These are phyloP conservation scores for Globisporangium barbulae DNA, from an alignment of 352 stramenopile species.

Conservation along the genomic window DNA sequence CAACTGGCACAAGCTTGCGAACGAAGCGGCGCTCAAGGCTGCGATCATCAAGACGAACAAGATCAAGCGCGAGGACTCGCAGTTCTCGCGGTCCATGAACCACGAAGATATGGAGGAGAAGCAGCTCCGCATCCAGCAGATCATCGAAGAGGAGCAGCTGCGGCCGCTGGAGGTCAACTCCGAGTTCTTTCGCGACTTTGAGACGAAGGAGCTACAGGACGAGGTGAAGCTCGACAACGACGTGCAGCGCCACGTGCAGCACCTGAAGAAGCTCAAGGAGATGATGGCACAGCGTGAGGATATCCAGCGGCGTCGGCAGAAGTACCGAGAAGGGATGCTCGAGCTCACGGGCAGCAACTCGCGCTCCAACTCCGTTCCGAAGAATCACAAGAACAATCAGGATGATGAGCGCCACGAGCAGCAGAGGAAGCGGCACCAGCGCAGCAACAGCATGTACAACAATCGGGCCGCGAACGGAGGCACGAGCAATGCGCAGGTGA, in stretches of 20 bases:
- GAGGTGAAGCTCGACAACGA: slow-evolving; percentile 76
- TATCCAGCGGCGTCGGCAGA: slow-evolving; percentile 49
- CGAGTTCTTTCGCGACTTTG: slow-evolving; percentile 85
- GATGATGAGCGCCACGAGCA: slow-evolving; percentile 32
- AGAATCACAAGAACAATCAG: slow-evolving; percentile 37
- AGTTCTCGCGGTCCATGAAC: slow-evolving; percentile 39
- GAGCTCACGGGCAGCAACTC: slow-evolving; percentile 36
- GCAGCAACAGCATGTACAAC: slow-evolving; percentile 35
- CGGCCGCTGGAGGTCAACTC: slow-evolving; percentile 89
- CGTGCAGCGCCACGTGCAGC: slow-evolving; percentile 87
- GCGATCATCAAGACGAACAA: slow-evolving; percentile 88
- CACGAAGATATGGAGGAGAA: slow-evolving; percentile 76
- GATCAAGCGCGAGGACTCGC: slow-evolving; percentile 72
- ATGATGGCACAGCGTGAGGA: slow-evolving; percentile 62
- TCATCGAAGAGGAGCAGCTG: slow-evolving; percentile 91
- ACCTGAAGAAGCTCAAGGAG: slow-evolving; percentile 76
- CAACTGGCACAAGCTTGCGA: slow-evolving; percentile 94
- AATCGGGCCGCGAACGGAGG: slow-evolving; percentile 14
- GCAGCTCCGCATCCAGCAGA: slow-evolving; percentile 86
- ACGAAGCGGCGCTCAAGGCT: slow-evolving; percentile 91
- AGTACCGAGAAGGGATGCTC: slow-evolving; percentile 58
- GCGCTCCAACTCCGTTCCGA: slow-evolving; percentile 25
- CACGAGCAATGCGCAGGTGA: slow-evolving; percentile 38
- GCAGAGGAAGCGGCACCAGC: slow-evolving; percentile 12
- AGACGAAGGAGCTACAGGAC: slow-evolving; percentile 63